Conservation (phyloP, 2,329 filamentous ascomycete species). For the Fusarium coffeatum region DNA sequence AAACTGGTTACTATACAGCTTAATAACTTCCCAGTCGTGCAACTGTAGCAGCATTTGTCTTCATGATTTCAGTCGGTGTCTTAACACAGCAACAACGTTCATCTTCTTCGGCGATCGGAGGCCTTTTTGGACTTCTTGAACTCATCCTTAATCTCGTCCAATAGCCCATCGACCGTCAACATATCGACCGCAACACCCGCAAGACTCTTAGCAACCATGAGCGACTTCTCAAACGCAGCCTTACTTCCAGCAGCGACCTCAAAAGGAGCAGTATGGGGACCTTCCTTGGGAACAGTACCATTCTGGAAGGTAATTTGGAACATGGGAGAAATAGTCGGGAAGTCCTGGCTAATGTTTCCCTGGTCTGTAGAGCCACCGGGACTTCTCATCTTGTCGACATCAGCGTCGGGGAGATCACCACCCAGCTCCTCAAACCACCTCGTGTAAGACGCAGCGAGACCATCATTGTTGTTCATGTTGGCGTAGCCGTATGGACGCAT, state of each 20-base stretch:
- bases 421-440: constrained; percentile 42
- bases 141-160: constrained; percentile 47
- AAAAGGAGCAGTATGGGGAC: constrained; percentile 66
- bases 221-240: constrained; percentile 58
- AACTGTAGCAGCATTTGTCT: background rate
- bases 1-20: no score
- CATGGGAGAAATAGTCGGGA: constrained; percentile 43
- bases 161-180: constrained; percentile 54
- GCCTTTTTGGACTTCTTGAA: constrained; percentile 35
- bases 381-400: constrained; percentile 43
- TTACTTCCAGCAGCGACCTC: constrained; percentile 62
- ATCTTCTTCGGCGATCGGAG: background rate
- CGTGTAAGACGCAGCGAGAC: constrained; percentile 41
- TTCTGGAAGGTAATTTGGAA: constrained; percentile 46
- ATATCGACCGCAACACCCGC: constrained; percentile 62
- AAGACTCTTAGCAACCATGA: constrained; percentile 61
- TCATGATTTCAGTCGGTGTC: no score
- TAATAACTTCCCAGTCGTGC: no score
- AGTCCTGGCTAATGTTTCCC: constrained; percentile 48
- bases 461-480: constrained; percentile 49
- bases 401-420: constrained; percentile 40
- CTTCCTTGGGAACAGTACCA: constrained; percentile 41
- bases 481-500: constrained; percentile 47
- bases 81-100: no score
- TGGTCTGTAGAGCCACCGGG: constrained; percentile 46